Conservation (phyloP, 129 eudicot genomes). For the Dittrichia graveolens region DNA sequence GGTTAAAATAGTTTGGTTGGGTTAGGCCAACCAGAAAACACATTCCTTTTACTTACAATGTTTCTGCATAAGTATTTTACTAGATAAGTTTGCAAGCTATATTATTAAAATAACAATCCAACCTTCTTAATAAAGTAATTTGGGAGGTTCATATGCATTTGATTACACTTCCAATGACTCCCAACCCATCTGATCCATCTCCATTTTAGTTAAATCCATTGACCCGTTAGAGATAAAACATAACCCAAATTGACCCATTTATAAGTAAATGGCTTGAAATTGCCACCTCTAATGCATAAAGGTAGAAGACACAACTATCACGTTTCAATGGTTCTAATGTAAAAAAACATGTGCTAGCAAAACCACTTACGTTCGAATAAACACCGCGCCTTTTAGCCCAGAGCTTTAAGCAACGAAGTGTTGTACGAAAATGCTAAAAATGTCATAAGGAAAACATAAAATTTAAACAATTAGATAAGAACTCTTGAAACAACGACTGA, state of each 20-base stretch:
- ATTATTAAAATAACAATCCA: neutral
- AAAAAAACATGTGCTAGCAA: neutral
- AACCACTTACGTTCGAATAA: constrained; percentile 86
- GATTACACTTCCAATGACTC: neutral
- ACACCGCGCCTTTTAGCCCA: constrained; percentile 98
- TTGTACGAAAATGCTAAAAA: constrained; percentile 73
- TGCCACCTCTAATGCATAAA: neutral
- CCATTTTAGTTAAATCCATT: neutral
- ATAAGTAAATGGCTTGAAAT: neutral
- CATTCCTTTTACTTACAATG: neutral
- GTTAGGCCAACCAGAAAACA: constrained; percentile 6
- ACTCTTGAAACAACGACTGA: neutral
- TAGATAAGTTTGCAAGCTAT: neutral
- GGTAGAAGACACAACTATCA: neutral
- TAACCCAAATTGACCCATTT: neutral
- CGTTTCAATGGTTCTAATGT: neutral
- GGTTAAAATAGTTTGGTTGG: neutral
- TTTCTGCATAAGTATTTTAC: neutral
- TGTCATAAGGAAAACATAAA: neutral
- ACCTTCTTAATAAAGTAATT: neutral
- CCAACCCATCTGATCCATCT: neutral
- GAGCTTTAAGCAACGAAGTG: constrained; percentile 84
- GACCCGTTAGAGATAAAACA: neutral
- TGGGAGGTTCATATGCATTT: neutral
- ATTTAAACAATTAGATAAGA: neutral